phyloP scores from a whole-genome alignment of 1,284 basidiomycete genomes.

The Vanrija pseudolonga region DNA sequence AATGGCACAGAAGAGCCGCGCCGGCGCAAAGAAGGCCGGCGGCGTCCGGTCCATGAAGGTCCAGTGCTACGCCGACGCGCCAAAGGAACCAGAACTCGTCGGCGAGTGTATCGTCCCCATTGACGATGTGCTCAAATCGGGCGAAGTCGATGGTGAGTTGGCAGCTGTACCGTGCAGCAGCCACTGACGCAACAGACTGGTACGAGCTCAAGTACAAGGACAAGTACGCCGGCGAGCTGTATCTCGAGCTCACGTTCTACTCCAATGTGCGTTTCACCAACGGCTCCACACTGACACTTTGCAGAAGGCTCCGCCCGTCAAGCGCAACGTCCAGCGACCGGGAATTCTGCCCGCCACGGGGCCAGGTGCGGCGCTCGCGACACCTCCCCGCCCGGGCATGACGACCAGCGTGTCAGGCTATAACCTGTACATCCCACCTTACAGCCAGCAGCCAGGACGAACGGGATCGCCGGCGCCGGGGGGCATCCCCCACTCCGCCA shows the following conservation, averaged over 20 bases:
- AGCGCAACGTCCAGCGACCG: slow-evolving; percentile 40
- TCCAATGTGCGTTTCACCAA: slow-evolving; percentile 68
- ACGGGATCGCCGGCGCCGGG: slow-evolving; percentile 9
- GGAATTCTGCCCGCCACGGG: slow-evolving; percentile 16
- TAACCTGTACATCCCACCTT: slow-evolving; percentile 46
- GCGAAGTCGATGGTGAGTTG: slow-evolving; percentile 87
- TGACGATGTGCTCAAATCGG: slow-evolving; percentile 84
- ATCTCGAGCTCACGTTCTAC: slow-evolving; percentile 92
- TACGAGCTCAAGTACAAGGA: slow-evolving; percentile 83
- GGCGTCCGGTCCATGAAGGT: slow-evolving; percentile 67
- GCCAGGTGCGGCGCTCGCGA: too few species aligned
- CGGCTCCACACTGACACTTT: neutral
- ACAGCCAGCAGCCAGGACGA: slow-evolving; percentile 27
- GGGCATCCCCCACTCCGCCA: neutral
- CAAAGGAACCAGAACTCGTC: slow-evolving; percentile 91
- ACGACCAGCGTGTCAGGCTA: slow-evolving; percentile 41
- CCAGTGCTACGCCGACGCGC: slow-evolving; percentile 90
- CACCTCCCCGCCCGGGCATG: slow-evolving; percentile 16
- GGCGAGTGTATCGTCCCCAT: slow-evolving; percentile 86
- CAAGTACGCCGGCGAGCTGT: slow-evolving; percentile 89
- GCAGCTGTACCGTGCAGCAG: neutral
- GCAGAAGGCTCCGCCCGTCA: slow-evolving; percentile 42
- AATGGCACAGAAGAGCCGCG: slow-evolving; percentile 51
- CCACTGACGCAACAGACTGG: slow-evolving; percentile 66
- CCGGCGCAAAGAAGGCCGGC: slow-evolving; percentile 45